Evolutionary conservation across 208 protist species (phyloP).

Genomic region (Trichomonas gallinae): DNA sequence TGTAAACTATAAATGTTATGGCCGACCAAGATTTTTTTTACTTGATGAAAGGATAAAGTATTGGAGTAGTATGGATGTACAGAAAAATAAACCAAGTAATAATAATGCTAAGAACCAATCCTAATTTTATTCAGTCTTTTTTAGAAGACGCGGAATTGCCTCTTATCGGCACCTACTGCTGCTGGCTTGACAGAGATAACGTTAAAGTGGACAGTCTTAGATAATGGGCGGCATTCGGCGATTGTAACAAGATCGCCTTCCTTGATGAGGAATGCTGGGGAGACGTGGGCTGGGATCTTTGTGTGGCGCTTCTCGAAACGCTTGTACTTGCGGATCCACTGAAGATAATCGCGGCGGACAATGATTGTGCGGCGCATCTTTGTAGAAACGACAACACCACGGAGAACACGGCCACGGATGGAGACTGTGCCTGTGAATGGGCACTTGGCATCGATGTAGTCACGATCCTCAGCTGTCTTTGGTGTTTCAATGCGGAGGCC

Average conservation of each 20-base stretch:
- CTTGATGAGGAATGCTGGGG: conserved; percentile 88
- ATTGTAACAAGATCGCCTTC: conserved; percentile 93
- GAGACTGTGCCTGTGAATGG: conserved; percentile 97
- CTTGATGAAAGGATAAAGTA: no score
- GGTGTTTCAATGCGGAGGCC: conserved; percentile 98
- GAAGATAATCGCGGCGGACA: conserved; percentile 98
- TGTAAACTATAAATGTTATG: no score
- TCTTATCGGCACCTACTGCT: not conserved
- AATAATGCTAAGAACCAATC: no score
- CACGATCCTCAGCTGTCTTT: conserved; percentile 82
- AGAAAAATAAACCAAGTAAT: no score
- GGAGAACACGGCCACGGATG: conserved; percentile 96
- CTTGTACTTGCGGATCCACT: conserved; percentile 99
- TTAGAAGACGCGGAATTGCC: conserved; percentile 10
- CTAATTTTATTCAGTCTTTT: not conserved
- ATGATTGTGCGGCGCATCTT: conserved; percentile 97
- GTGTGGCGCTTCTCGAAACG: conserved; percentile 99
- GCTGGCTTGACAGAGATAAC: conserved; percentile 71
- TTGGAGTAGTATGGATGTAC: no score
- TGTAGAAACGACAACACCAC: conserved; percentile 83
- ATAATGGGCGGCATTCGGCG: conserved; percentile 81
- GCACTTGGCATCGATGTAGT: conserved; percentile 99
- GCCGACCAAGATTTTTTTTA: no score
- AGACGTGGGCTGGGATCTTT: conserved; percentile 92
- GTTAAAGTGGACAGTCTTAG: conserved; percentile 99